Conservation (phyloP, 352 stramenopile species). For the Pythium aquatile region DNA sequence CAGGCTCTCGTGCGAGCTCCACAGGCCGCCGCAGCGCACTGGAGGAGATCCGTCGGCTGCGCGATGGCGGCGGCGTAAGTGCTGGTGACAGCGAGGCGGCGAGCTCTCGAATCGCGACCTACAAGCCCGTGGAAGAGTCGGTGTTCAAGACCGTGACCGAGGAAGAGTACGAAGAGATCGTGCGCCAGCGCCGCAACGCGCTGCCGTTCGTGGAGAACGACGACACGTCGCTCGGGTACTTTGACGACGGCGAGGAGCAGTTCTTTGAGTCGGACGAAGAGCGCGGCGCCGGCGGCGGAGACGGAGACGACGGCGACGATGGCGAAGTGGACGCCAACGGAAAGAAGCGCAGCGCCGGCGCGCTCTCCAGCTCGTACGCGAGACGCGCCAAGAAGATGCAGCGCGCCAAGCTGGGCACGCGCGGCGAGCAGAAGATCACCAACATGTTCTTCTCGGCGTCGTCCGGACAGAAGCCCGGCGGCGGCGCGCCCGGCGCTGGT, state of each 20-base stretch:
- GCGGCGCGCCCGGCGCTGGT: constrained; percentile 11
- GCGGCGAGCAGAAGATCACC: constrained; percentile 85
- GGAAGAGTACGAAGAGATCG: constrained; percentile 81
- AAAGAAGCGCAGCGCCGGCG: constrained; percentile 77
- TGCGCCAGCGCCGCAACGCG: constrained; percentile 71
- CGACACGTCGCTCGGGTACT: constrained; percentile 84
- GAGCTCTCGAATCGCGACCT: constrained; percentile 60
- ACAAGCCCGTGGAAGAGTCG: constrained; percentile 72
- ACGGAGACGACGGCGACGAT: constrained; percentile 38
- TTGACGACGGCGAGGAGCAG: constrained; percentile 86
- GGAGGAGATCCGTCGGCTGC: constrained; percentile 76
- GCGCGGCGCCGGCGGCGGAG: constrained; percentile 20
- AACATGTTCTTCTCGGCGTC: constrained; percentile 86
- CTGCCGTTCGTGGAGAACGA: constrained; percentile 87
- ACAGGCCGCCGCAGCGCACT: constrained; percentile 44
- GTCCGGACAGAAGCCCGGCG: constrained; percentile 36
- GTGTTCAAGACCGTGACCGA: constrained; percentile 88
- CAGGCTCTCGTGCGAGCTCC: constrained; percentile 26
- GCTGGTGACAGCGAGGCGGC: constrained; percentile 6
- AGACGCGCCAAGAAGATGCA: constrained; percentile 82
- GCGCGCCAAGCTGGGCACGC: constrained; percentile 67
- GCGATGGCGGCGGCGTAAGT: constrained; percentile 35
- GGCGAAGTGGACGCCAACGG: constrained; percentile 29
- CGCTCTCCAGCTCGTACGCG: constrained; percentile 74
- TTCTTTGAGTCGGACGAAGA: constrained; percentile 87